Conservation (phyloP, 2,329 filamentous ascomycete genomes). For the Spiromastix sp. region DNA sequence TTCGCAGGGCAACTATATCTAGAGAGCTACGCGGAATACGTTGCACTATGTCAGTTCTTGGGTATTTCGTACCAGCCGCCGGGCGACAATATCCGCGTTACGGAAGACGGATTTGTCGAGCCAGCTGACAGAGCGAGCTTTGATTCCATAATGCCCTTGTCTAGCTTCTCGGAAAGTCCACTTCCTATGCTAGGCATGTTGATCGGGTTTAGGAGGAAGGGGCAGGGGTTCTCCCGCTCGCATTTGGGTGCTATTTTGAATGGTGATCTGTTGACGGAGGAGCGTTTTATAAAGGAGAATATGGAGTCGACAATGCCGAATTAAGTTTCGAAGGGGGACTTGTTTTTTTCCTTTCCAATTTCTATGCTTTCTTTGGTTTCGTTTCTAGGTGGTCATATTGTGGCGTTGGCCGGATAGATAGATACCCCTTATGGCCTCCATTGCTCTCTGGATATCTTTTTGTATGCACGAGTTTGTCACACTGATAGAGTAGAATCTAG, state of each 20-base stretch:
- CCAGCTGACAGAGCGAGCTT: background rate
- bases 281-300: background rate
- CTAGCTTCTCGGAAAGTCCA: conserved; percentile 1
- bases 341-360: too few relatives aligned
- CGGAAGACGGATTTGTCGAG: conserved; percentile 4
- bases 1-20: conserved; percentile 60
- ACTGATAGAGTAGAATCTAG: too few relatives aligned
- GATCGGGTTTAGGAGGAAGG: conserved; percentile 3
- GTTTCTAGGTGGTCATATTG: too few relatives aligned
- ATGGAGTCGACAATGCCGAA: background rate
- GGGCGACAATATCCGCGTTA: background rate
- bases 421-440: too few relatives aligned
- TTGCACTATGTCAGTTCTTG: conserved; percentile 10
- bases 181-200: conserved; percentile 2
- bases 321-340: background rate
- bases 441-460: too few relatives aligned
- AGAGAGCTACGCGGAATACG: conserved; percentile 42
- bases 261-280: background rate
- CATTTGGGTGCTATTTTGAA: conserved; percentile 6
- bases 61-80: conserved; percentile 4
- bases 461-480: too few relatives aligned
- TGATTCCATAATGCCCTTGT: background rate
- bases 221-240: conserved; percentile 4
- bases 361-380: too few relatives aligned
- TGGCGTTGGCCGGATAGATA: too few relatives aligned